Evolutionary conservation across 495 filamentous ascomycete genomes (phyloP).

Genomic region (Penicillium goetzii): DNA sequence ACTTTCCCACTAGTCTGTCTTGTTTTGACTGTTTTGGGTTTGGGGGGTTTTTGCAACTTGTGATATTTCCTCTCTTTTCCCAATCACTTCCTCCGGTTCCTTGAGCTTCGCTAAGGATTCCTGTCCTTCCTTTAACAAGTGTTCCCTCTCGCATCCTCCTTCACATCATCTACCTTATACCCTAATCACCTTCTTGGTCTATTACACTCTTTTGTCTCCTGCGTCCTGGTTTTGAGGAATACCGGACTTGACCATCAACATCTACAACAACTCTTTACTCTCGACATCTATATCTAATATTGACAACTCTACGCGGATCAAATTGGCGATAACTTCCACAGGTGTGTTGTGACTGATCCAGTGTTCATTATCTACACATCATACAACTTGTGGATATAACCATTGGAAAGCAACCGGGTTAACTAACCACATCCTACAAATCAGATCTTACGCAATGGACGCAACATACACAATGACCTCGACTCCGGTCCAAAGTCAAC

Average conservation of each 20-base stretch:
- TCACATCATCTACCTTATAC: conserved; percentile 8
- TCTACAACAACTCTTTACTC: not conserved
- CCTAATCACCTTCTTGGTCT: conserved; percentile 28
- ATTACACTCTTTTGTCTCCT: conserved; percentile 35
- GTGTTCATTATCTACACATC: not conserved
- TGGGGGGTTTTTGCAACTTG: conserved; percentile 30
- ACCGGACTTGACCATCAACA: conserved; percentile 3
- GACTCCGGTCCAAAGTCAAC: conserved; percentile 65
- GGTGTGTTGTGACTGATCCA: conserved; percentile 5
- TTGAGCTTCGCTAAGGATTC: conserved; percentile 34
- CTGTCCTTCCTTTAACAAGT: conserved; percentile 39
- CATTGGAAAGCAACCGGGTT: not conserved
- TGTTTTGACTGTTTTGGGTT: conserved; percentile 33
- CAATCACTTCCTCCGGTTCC: conserved; percentile 35
- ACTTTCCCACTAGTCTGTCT: conserved; percentile 29
- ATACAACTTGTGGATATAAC: not conserved
- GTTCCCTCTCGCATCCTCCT: conserved; percentile 5
- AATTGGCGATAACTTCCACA: conserved; percentile 5
- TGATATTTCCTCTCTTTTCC: conserved; percentile 36
- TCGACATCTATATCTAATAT: conserved; percentile 6
- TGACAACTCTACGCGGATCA: not conserved
- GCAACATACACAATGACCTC: conserved; percentile 56
- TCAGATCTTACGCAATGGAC: conserved; percentile 51
- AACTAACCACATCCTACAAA: not conserved
- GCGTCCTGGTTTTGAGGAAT: not conserved